Conservation (phyloP, 225 moss, liverwort and hornwort genomes). For the Lunularia cruciata region DNA sequence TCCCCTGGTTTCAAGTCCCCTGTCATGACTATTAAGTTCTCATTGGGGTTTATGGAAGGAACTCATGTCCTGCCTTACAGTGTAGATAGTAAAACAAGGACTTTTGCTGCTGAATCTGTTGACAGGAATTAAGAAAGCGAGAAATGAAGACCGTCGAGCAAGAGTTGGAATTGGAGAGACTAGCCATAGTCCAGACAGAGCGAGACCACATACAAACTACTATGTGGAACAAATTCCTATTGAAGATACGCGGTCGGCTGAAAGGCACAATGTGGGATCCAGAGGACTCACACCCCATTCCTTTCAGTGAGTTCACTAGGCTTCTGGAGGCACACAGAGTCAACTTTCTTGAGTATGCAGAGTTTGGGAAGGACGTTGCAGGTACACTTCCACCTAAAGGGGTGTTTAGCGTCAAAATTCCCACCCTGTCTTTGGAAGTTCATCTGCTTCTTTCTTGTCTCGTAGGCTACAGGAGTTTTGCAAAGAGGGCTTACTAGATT, state of each 20-base stretch:
- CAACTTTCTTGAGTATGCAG: slow-evolving; percentile 43
- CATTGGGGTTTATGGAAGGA: neutral
- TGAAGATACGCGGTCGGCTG: slow-evolving; percentile 29
- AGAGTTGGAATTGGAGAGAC: slow-evolving; percentile 27
- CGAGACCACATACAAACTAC: slow-evolving; percentile 40
- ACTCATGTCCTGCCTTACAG: neutral
- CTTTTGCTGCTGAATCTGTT: neutral
- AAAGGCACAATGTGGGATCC: slow-evolving; percentile 48
- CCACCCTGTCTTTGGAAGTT: too few relatives aligned
- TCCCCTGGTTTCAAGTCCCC: neutral
- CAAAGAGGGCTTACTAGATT: too few relatives aligned
- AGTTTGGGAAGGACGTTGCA: slow-evolving; percentile 45
- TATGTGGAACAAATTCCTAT: slow-evolving; percentile 44
- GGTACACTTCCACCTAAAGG: slow-evolving; percentile 26
- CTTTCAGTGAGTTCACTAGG: slow-evolving; percentile 47
- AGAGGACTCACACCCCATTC: slow-evolving; percentile 43
- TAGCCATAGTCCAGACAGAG: slow-evolving; percentile 31
- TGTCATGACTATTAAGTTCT: neutral
- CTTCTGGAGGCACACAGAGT: slow-evolving; percentile 38
- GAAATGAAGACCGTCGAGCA: slow-evolving; percentile 30
- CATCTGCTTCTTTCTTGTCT: too few relatives aligned
- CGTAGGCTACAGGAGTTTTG: too few relatives aligned
- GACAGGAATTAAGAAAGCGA: slow-evolving; percentile 34
- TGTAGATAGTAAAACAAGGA: neutral
- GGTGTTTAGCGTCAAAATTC: too few relatives aligned